Evolutionary conservation across 768 basidiomycete genomes (phyloP).

Genomic region (Cytidiella melzeri): DNA sequence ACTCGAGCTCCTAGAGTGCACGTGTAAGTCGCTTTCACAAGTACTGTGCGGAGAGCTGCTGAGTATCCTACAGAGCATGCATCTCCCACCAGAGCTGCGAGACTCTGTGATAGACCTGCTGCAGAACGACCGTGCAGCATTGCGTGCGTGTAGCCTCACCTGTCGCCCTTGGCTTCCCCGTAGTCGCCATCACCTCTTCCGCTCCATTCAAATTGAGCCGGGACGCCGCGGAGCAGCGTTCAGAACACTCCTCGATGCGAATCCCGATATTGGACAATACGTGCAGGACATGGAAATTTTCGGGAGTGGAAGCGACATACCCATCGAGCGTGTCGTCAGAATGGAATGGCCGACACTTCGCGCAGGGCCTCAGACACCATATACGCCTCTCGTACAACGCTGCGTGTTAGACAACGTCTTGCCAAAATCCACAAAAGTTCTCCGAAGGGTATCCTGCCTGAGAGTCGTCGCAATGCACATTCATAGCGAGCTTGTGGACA

Average conservation of each 20-base stretch:
- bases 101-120: slow-evolving; percentile 25
- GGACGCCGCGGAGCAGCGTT: slow-evolving; percentile 10
- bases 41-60: no score
- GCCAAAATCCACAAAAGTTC: not conserved
- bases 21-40: no score
- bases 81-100: slow-evolving; percentile 27
- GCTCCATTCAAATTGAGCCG: slow-evolving; percentile 10
- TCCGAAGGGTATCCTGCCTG: slow-evolving; percentile 8
- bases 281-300: slow-evolving; percentile 14
- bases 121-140: slow-evolving; percentile 14
- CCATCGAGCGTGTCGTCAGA: not conserved
- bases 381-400: slow-evolving; percentile 1
- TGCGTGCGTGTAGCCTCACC: slow-evolving; percentile 17
- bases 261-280: slow-evolving; percentile 8
- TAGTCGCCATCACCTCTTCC: slow-evolving; percentile 22
- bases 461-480: slow-evolving; percentile 10
- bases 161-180: slow-evolving; percentile 24
- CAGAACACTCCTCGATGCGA: slow-evolving; percentile 4
- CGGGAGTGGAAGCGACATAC: slow-evolving; percentile 2
- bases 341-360: slow-evolving; percentile 16
- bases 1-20: no score
- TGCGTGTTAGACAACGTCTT: slow-evolving; percentile 4
- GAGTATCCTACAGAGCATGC: slow-evolving; percentile 1
- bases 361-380: not conserved
- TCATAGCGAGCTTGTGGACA: slow-evolving; percentile 1